Base-by-base conservation (phyloP, 805 yeast genomes). In the Ogataea ramenticola region DNA sequence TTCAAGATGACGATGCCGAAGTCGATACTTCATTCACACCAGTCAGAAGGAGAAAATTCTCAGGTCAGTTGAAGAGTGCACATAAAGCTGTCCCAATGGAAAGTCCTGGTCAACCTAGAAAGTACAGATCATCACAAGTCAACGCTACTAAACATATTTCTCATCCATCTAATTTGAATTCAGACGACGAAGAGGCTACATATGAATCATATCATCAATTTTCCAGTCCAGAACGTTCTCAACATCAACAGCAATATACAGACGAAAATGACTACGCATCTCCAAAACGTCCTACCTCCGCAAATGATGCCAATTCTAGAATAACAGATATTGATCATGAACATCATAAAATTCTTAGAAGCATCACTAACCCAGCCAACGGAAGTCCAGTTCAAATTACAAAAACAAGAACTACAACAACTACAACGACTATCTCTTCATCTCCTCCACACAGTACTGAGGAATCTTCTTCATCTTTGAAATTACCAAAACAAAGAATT, bases 81-180 rank as follows among this genome's bases (percentile, higher is more conserved):
- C 84, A 77, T 54, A 76, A 80, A 33, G 93, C 93, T 0, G 89
- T 93, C 17, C 99, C 98, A 5, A 75, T 77, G 51, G 87, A 87
- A 41, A 87, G 96, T 2, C 99, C 99, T 0, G 99, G 98, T 2
- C 99, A 93, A 64, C 99, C 99, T 35, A 77, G 97, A 57, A 91
- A 91, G 56, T 66, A 66, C 50, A 62, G 66, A 32, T 67, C 71
- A 3, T 61, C 68, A 6, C 41, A 12, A 9, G 12, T 43, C 12
- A 30, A 6, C 3, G 34, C 27, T 29, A 15, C 35, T 32, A 30
- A 26, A 8, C 19, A 27, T 14, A 60, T 60, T 21, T 56, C 53
- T 43, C 60, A 56, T 34, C 51, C 21, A 4, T 5, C 52, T n/a
- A 61, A 60, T 43, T 61, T 45, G 46, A 60, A 62, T 38, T 61